Conservation (phyloP, 2,329 filamentous ascomycete genomes). For the Epichloe gansuensis region DNA sequence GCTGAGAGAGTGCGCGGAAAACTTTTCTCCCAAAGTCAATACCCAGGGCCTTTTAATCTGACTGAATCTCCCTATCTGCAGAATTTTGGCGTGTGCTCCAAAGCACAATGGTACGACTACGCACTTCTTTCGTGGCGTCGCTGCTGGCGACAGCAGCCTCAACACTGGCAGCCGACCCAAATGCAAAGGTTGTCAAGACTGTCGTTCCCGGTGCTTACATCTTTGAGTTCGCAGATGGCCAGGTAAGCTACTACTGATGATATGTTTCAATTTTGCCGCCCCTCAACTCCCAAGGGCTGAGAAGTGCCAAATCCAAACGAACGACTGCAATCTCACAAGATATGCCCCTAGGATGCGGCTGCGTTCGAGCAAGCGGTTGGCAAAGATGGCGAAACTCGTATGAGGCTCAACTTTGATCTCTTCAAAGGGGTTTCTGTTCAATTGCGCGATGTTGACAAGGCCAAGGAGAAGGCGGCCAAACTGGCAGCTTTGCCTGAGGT, state of each 20-base stretch:
- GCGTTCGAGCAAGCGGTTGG: slow-evolving; percentile 9
- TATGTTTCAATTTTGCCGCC: no score
- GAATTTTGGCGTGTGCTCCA: neutral
- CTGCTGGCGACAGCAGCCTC: slow-evolving; percentile 9
- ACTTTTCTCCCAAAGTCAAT: neutral
- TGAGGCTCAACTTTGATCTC: slow-evolving; percentile 36
- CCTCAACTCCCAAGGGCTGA: neutral
- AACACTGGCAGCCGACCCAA: slow-evolving; percentile 3
- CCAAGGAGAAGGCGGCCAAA: slow-evolving; percentile 28
- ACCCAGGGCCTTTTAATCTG: neutral
- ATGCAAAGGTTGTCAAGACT: neutral
- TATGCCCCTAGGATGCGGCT: slow-evolving; percentile 7
- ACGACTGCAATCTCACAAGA: neutral
- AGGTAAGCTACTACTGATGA: slow-evolving; percentile 7
- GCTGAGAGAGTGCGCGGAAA: neutral
- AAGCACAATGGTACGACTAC: slow-evolving; percentile 6
- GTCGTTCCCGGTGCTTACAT: slow-evolving; percentile 12
- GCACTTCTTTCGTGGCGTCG: slow-evolving; percentile 9
- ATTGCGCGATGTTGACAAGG: slow-evolving; percentile 33
- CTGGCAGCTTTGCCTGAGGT: slow-evolving; percentile 31
- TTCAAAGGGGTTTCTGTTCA: slow-evolving; percentile 44
- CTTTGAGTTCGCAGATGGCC: slow-evolving; percentile 10
- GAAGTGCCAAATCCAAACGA: neutral
- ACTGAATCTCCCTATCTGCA: neutral
- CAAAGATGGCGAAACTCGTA: slow-evolving; percentile 30